phyloP scores from a whole-genome alignment of 805 yeast genomes.

The Saturnispora diversa region DNA sequence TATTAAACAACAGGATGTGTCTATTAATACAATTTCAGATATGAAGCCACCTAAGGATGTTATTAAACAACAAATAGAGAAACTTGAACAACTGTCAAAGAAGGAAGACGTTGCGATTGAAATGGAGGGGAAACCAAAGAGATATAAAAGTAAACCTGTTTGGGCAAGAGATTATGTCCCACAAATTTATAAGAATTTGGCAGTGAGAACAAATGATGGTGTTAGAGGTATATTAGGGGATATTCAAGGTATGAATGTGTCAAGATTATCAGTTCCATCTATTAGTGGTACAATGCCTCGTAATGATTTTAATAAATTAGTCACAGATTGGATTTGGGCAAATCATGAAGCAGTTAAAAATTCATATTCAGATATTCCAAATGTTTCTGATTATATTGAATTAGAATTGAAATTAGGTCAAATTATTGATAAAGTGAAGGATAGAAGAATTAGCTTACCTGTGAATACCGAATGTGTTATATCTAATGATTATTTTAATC shows the following conservation, averaged over 20 bases:
- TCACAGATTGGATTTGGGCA: constrained; percentile 87
- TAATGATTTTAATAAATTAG: constrained; percentile 70
- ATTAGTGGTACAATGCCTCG: constrained; percentile 71
- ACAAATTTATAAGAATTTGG: constrained; percentile 14
- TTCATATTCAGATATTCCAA: constrained; percentile 31
- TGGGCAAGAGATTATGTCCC: constrained; percentile 81
- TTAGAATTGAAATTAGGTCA: constrained; percentile 70
- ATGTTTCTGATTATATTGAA: constrained; percentile 48
- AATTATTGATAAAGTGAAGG: constrained; percentile 54
- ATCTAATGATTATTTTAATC: constrained; percentile 39
- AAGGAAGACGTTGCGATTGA: constrained; percentile 13
- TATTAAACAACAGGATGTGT: constrained; percentile 1
- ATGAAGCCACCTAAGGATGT: constrained; percentile 5
- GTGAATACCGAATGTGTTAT: constrained; percentile 61
- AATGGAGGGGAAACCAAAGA: constrained; percentile 42
- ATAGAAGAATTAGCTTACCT: constrained; percentile 55
- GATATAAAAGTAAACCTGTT: constrained; percentile 59
- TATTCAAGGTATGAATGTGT: constrained; percentile 12
- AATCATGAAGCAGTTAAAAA: constrained; percentile 59
- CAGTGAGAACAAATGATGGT: constrained; percentile 7
- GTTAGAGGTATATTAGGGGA: constrained; percentile 8
- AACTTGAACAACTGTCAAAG: constrained; percentile 27
- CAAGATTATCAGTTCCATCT: constrained; percentile 33
- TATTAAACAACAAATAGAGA: constrained; percentile 22
- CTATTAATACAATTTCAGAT: neutral